Percentiles rank a stretch among this genome's conserved stretches.
These are phyloP conservation scores for Neofusicoccum cordaticola DNA, from an alignment of 2,329 filamentous ascomycete genomes.

Conservation along the genomic window DNA sequence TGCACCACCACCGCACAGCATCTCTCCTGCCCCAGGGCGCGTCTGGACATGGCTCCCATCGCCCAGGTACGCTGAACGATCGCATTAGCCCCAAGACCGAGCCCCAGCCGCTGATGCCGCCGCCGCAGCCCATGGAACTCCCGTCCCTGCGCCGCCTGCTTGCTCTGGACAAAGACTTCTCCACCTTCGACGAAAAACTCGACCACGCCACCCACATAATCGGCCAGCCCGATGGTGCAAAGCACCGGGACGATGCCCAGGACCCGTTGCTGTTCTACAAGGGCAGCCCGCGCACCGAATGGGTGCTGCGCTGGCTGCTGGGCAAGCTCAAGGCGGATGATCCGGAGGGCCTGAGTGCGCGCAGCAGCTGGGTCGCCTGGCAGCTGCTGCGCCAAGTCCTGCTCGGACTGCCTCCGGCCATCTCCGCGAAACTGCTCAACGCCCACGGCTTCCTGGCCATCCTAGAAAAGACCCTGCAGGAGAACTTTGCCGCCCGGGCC, in stretches of 20 bases:
- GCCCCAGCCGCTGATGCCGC: slow-evolving; percentile 5
- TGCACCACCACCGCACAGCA: slow-evolving; percentile 13
- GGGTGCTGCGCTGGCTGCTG: slow-evolving; percentile 65
- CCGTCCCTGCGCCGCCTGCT: slow-evolving; percentile 39
- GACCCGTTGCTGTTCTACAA: slow-evolving; percentile 11
- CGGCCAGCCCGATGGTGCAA: slow-evolving; percentile 30
- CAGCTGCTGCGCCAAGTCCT: slow-evolving; percentile 61
- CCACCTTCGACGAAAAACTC: slow-evolving; percentile 38
- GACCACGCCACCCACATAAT: slow-evolving; percentile 40
- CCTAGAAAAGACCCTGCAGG: slow-evolving; percentile 63
- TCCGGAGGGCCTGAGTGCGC: slow-evolving; percentile 38
- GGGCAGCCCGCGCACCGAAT: slow-evolving; percentile 55
- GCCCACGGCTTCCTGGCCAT: slow-evolving; percentile 67
- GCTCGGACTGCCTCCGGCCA: slow-evolving; percentile 64
- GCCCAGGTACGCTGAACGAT: slow-evolving; percentile 16
- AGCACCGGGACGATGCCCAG: neutral
- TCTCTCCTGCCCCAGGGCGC: slow-evolving; percentile 14
- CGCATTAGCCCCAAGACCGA: neutral
- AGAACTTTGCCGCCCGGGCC: slow-evolving; percentile 35
- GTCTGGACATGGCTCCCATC: slow-evolving; percentile 16
- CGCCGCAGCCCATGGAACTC: slow-evolving; percentile 14
- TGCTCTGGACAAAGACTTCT: slow-evolving; percentile 38
- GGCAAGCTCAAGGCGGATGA: slow-evolving; percentile 53
- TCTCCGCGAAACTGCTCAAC: slow-evolving; percentile 67
- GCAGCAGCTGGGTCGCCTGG: slow-evolving; percentile 49